These are phyloP conservation scores for Beauveria medogensis DNA, from an alignment of 2,329 filamentous ascomycete genomes.

Conservation along the genomic window DNA sequence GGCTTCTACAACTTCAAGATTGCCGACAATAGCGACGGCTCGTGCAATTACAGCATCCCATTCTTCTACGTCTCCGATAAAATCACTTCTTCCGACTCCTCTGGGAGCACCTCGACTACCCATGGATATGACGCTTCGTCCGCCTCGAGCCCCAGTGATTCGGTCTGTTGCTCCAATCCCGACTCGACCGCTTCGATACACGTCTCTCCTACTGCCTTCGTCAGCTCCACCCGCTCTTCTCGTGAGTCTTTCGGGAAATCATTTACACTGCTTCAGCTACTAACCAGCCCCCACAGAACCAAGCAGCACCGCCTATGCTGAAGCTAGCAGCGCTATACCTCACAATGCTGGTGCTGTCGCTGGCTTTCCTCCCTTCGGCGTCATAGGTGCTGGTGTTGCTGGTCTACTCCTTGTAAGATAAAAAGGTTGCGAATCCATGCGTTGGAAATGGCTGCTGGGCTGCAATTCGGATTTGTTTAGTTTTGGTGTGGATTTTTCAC, in stretches of 20 bases:
- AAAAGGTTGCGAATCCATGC: too few relatives aligned
- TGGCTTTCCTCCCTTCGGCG: not conserved
- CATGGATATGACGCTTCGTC: not conserved
- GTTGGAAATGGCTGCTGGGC: too few relatives aligned
- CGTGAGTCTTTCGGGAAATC: not conserved
- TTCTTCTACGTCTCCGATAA: conserved; percentile 23
- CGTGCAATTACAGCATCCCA: conserved; percentile 25
- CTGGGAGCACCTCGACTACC: conserved; percentile 1
- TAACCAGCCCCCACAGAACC: not conserved
- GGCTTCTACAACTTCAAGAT: conserved; percentile 30
- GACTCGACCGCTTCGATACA: not conserved
- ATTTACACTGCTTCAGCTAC: not conserved
- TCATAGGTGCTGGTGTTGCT: not conserved
- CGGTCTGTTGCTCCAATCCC: not conserved
- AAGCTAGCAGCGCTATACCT: not conserved
- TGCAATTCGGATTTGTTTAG: too few relatives aligned
- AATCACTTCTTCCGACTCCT: not conserved
- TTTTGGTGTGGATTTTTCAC: too few relatives aligned
- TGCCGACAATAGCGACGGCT: conserved; percentile 18
- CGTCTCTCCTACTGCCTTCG: not conserved
- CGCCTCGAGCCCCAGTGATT: not conserved
- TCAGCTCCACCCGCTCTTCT: not conserved
- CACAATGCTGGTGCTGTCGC: not conserved
- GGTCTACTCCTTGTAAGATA: too few relatives aligned
- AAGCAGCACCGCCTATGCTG: not conserved